Conservation (phyloP, 768 basidiomycete species). For the Symmetrospora coprosmae region DNA sequence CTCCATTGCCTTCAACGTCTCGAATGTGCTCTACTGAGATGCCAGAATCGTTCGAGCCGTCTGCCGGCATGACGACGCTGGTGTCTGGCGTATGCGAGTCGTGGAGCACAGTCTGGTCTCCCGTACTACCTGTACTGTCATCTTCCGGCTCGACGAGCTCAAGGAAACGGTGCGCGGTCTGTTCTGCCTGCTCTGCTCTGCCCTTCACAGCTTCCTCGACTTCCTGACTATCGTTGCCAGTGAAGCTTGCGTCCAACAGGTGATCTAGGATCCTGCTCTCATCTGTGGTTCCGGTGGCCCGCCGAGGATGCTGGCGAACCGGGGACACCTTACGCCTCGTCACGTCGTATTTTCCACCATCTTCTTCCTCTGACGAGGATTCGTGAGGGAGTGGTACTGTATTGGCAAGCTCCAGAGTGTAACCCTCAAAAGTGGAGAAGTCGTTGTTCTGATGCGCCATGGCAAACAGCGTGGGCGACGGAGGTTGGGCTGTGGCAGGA, state of each 20-base stretch:
- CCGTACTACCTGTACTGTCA: neutral
- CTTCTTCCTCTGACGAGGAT: neutral
- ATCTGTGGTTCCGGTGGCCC: no score
- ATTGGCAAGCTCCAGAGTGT: neutral
- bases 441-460: slow-evolving; percentile 6
- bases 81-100: neutral
- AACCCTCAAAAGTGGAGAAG: neutral
- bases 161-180: slow-evolving; percentile 70
- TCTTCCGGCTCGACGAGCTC: slow-evolving; percentile 74
- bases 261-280: slow-evolving; percentile 12
- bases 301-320: neutral
- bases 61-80: neutral
- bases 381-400: neutral
- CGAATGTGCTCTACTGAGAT: neutral
- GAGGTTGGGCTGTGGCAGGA: no score
- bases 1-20: neutral
- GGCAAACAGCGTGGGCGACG: slow-evolving; percentile 11
- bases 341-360: neutral
- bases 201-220: slow-evolving; percentile 75
- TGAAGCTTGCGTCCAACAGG: slow-evolving; percentile 16
- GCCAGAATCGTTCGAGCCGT: neutral
- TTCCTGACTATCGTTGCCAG: slow-evolving; percentile 38
- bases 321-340: neutral
- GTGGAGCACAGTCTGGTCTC: neutral
- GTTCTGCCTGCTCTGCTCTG: slow-evolving; percentile 82